Percentiles rank a stretch among this genome's conserved stretches.
Conservation (phyloP, 1,284 basidiomycete genomes). For the Boletellus sp. region DNA sequence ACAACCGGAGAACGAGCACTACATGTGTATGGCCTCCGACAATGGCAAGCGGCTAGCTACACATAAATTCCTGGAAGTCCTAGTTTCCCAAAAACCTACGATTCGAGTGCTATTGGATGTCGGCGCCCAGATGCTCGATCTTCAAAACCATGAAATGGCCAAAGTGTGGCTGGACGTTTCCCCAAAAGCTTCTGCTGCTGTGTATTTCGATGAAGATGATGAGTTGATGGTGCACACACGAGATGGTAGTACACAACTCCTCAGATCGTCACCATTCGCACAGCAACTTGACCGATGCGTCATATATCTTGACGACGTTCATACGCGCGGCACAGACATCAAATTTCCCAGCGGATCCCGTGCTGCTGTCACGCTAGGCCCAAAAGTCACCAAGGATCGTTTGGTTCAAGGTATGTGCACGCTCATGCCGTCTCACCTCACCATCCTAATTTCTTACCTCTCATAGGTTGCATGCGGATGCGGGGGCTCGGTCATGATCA, state of each 20-base stretch:
- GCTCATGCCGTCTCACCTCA: no score
- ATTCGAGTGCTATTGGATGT: slow-evolving; percentile 34
- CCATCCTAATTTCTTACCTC: background rate
- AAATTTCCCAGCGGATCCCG: slow-evolving; percentile 43
- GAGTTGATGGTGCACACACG: slow-evolving; percentile 39
- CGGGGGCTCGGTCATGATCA: slow-evolving; percentile 46
- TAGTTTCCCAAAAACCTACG: slow-evolving; percentile 34
- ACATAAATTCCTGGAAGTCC: slow-evolving; percentile 31
- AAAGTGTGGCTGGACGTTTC: slow-evolving; percentile 38
- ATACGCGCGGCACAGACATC: slow-evolving; percentile 56
- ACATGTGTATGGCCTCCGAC: slow-evolving; percentile 30
- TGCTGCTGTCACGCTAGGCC: slow-evolving; percentile 51
- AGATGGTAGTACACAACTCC: slow-evolving; percentile 35
- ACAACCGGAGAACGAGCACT: slow-evolving; percentile 38
- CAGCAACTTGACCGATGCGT: slow-evolving; percentile 42
- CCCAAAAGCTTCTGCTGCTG: slow-evolving; percentile 35
- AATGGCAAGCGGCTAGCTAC: slow-evolving; percentile 29
- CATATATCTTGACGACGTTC: slow-evolving; percentile 54
- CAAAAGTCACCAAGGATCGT: slow-evolving; percentile 50
- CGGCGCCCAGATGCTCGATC: no score
- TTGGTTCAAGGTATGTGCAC: slow-evolving; percentile 47
- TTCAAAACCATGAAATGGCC: slow-evolving; percentile 38
- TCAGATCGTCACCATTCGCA: slow-evolving; percentile 42
- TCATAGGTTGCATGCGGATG: slow-evolving; percentile 45
- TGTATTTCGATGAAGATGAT: slow-evolving; percentile 47